phyloP scores from a whole-genome alignment of 805 yeast species.

The Blastobotrys peoriensis region DNA sequence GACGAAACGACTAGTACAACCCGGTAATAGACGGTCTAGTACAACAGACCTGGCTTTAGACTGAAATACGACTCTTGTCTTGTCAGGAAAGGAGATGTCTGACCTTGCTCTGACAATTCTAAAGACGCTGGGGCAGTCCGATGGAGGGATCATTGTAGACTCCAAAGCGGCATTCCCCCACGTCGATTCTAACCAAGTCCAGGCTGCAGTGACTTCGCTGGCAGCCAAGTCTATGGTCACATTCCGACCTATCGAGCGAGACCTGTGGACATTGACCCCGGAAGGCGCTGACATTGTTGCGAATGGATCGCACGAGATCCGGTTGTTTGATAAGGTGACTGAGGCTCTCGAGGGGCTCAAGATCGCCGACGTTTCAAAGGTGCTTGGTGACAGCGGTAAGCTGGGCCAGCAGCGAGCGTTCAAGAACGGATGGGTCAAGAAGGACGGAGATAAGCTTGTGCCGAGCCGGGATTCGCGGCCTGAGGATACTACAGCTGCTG shows the following conservation, averaged over 20 bases:
- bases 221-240: slow-evolving; percentile 76
- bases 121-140: slow-evolving; percentile 50
- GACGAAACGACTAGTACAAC: too few relatives aligned
- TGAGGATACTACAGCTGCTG: slow-evolving; percentile 59
- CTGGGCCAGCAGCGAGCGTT: slow-evolving; percentile 97
- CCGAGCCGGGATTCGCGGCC: slow-evolving; percentile 46
- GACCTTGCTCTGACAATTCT: slow-evolving; percentile 39
- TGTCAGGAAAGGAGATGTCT: slow-evolving; percentile 20
- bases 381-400: slow-evolving; percentile 74
- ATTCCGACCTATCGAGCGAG: slow-evolving; percentile 67
- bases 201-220: slow-evolving; percentile 79
- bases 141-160: slow-evolving; percentile 53
- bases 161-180: slow-evolving; percentile 63
- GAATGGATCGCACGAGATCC: slow-evolving; percentile 86
- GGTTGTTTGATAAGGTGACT: slow-evolving; percentile 66
- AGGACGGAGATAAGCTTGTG: slow-evolving; percentile 76
- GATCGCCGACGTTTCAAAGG: slow-evolving; percentile 56
- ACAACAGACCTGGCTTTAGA: too few relatives aligned
- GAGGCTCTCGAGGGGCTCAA: slow-evolving; percentile 73
- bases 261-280: slow-evolving; percentile 63
- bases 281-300: slow-evolving; percentile 78
- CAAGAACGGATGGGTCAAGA: slow-evolving; percentile 93
- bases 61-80: too few relatives aligned
- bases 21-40: too few relatives aligned
- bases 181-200: slow-evolving; percentile 29